These are phyloP conservation scores for Scedosporium minutisporum DNA, from an alignment of 2,329 filamentous ascomycete genomes.

Conservation along the genomic window DNA sequence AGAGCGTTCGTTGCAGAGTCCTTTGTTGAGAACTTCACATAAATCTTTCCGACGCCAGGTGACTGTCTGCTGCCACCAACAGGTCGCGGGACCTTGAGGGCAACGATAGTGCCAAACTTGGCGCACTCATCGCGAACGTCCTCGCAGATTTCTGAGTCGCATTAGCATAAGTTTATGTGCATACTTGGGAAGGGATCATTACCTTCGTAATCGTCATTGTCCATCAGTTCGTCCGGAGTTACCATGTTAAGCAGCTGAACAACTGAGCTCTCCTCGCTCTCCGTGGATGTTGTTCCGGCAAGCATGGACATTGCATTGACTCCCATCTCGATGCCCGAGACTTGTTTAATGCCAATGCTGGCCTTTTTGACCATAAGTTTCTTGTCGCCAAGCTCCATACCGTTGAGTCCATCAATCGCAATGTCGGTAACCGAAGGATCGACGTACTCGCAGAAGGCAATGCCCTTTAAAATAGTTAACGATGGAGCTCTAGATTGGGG, in stretches of 20 bases:
- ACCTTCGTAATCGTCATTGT: slow-evolving; percentile 94
- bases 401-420: slow-evolving; percentile 83
- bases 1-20: slow-evolving; percentile 78
- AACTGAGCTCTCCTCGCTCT: slow-evolving; percentile 72
- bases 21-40: slow-evolving; percentile 76
- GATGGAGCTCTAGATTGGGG: background rate
- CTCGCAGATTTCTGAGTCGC: slow-evolving; percentile 74
- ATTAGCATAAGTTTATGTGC: slow-evolving; percentile 22
- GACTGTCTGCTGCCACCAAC: slow-evolving; percentile 73
- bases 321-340: slow-evolving; percentile 83
- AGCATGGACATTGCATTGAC: slow-evolving; percentile 98
- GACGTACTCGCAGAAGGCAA: slow-evolving; percentile 92
- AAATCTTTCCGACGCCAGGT: slow-evolving; percentile 93
- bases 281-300: slow-evolving; percentile 73
- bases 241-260: slow-evolving; percentile 98
- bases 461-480: slow-evolving; percentile 51
- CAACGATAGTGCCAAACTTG: slow-evolving; percentile 77
- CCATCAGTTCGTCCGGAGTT: slow-evolving; percentile 86
- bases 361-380: slow-evolving; percentile 79
- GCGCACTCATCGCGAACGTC: slow-evolving; percentile 87
- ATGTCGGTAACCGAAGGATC: slow-evolving; percentile 68
- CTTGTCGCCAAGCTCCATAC: slow-evolving; percentile 84
- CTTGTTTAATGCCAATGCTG: slow-evolving; percentile 89
- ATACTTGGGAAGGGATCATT: slow-evolving; percentile 18
- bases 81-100: slow-evolving; percentile 89